phyloP scores from a whole-genome alignment of 1,284 basidiomycete genomes.

The Malassezia sp. region DNA sequence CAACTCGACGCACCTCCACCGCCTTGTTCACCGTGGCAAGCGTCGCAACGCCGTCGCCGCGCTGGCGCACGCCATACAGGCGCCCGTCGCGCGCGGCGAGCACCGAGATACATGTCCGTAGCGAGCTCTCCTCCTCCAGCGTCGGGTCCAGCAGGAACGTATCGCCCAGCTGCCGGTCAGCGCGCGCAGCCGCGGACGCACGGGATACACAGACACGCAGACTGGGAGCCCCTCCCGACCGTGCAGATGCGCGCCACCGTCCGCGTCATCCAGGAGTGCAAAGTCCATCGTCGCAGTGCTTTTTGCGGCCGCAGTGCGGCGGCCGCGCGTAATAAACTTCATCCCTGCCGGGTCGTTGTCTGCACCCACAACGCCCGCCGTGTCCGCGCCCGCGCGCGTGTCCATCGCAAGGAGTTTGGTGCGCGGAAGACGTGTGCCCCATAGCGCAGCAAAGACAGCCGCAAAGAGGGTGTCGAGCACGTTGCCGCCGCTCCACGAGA shows the following conservation, averaged over 20 bases:
- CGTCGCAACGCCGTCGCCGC: conserved; percentile 4
- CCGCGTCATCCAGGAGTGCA: conserved; percentile 28
- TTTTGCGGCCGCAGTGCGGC: conserved; percentile 1
- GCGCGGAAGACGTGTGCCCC: conserved; percentile 27
- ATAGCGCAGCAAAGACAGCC: conserved; percentile 30
- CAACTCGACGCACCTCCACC: conserved; percentile 6
- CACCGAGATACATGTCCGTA: conserved; percentile 23
- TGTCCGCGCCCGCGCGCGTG: conserved; percentile 18
- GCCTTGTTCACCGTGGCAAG: conserved; percentile 6
- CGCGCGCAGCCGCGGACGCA: no score
- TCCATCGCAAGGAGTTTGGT: conserved; percentile 33
- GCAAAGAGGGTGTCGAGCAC: conserved; percentile 36
- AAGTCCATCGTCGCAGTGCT: conserved; percentile 23
- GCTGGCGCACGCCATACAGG: conserved; percentile 12
- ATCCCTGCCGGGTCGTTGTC: conserved; percentile 21
- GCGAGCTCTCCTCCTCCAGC: conserved; percentile 28
- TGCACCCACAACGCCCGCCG: conserved; percentile 20
- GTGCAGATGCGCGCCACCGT: conserved; percentile 22
- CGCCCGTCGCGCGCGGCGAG: conserved; percentile 20
- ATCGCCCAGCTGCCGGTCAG: no score
- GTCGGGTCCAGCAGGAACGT: conserved; percentile 33
- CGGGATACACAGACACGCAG: conserved; percentile 28
- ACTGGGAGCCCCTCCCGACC: conserved; percentile 31
- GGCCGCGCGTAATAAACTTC: conserved; percentile 14
- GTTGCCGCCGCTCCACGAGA: conserved; percentile 36